Base-by-base conservation (phyloP, 2,329 filamentous ascomycete genomes). In the Thelonectria blattea region DNA sequence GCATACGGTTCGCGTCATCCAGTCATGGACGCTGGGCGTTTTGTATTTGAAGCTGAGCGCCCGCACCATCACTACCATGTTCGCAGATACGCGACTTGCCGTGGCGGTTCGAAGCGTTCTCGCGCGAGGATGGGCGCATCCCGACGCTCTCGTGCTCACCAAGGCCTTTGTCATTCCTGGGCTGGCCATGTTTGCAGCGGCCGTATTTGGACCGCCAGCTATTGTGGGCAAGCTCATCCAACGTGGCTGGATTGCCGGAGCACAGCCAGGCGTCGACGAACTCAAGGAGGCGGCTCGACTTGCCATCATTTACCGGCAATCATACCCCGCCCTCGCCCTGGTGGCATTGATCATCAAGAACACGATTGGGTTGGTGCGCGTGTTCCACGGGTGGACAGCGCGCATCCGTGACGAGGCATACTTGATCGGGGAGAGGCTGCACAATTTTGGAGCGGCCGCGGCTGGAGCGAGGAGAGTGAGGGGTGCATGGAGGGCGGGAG, bases 361-460 rank as follows among this genome's bases (percentile, higher is more conserved):
- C 30, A 73, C 78, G 2, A 71, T 84, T 71, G 82, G 83, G 11
- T 72, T 89, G n/a, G 71, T 84, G 9, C 78, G 83, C 47, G 84
- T 92, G 53, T 84, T 95, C 52, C 84, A 85, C 48, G 80, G 86
- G 18, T 98, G 94, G 93, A 87, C 91, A 69, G 83, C 88, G 58
- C 86, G 89, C 59, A 92, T 99, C 48, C 83, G 92, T 41, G 96
- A 99, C 74, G 96, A 99, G 77, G 93, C 96, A 0, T 99, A 99
- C 74, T 80, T 99, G 46, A 95, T 98, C 72, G 95, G 95, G 2
- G 94, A 99, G 79, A 81, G 93, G 61, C 78, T 99, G 71, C 96
- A 99, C 78, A 99, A 99, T 75, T 96, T 97, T 77, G 91, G 92
- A 4, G 75, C 75, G 2, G 76, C 74, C 8, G 74, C 77, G 15